Percentiles rank a stretch among this genome's conserved stretches.
Conservation (phyloP, 371 early-diverging fungal species). For the Mucor sp. region DNA sequence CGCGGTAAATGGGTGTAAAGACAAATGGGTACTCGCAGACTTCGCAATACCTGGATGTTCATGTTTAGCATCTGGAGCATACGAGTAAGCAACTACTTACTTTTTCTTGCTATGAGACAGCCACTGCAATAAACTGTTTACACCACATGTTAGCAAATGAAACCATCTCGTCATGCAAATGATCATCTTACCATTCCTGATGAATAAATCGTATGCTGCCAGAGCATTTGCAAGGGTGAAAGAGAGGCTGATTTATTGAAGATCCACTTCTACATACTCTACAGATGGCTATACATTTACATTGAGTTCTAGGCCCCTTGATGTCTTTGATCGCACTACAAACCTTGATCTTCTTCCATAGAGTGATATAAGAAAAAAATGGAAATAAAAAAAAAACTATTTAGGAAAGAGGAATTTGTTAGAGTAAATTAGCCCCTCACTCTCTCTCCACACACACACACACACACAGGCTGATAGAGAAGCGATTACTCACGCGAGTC, state of each 20-base stretch:
- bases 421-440: not conserved
- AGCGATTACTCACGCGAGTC: not conserved
- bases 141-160: not conserved
- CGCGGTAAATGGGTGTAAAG: slow-evolving; percentile 78
- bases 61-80: not conserved
- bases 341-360: slow-evolving; percentile 17
- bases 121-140: slow-evolving; percentile 79
- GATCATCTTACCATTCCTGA: slow-evolving; percentile 56
- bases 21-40: slow-evolving; percentile 79
- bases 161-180: not conserved
- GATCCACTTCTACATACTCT: slow-evolving; percentile 73
- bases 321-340: not conserved
- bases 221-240: slow-evolving; percentile 77
- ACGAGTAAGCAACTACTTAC: slow-evolving; percentile 14
- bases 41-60: slow-evolving; percentile 74
- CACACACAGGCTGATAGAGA: not conserved
- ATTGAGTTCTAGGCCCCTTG: not conserved
- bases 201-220: slow-evolving; percentile 78
- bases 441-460: not conserved
- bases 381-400: not conserved
- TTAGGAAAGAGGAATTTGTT: not conserved
- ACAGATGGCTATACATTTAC: slow-evolving; percentile 52
- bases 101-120: slow-evolving; percentile 82
- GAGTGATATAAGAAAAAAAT: not conserved
- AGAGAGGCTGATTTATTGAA: slow-evolving; percentile 65